Conservation (phyloP, 257 asterid genomes). For the Schizonepeta tenuifolia region DNA sequence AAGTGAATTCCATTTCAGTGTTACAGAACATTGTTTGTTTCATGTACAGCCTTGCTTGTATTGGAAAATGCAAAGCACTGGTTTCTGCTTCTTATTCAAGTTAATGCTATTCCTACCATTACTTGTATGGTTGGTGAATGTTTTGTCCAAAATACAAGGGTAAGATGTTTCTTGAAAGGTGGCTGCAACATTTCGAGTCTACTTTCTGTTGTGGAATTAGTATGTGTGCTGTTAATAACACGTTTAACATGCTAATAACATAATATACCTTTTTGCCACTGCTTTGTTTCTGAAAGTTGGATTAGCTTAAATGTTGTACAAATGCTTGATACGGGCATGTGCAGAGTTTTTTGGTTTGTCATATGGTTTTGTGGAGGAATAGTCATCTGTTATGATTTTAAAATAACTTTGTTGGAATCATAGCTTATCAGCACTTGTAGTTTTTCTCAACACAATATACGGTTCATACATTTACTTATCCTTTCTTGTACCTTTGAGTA, state of each 20-base stretch:
- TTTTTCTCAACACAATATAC: neutral
- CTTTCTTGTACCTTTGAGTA: conserved; percentile 34
- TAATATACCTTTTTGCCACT: neutral
- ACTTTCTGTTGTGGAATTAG: neutral
- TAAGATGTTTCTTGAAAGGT: neutral
- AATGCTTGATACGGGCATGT: neutral
- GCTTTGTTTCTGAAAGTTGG: neutral
- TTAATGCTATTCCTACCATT: neutral
- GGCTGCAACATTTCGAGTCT: neutral
- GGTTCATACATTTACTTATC: neutral
- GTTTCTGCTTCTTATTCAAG: neutral
- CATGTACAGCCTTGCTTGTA: neutral
- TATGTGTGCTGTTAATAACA: neutral
- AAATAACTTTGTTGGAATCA: neutral
- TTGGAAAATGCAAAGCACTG: no score
- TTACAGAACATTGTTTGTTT: neutral
- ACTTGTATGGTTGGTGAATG: neutral
- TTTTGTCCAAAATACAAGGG: neutral
- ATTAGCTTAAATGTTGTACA: neutral
- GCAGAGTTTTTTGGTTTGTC: neutral
- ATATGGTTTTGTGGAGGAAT: neutral
- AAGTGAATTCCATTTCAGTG: neutral
- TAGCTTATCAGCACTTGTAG: neutral
- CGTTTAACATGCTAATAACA: neutral
- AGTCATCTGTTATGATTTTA: neutral